phyloP scores from a whole-genome alignment of 345 rosid species.

The Sisymbrium altissimum region DNA sequence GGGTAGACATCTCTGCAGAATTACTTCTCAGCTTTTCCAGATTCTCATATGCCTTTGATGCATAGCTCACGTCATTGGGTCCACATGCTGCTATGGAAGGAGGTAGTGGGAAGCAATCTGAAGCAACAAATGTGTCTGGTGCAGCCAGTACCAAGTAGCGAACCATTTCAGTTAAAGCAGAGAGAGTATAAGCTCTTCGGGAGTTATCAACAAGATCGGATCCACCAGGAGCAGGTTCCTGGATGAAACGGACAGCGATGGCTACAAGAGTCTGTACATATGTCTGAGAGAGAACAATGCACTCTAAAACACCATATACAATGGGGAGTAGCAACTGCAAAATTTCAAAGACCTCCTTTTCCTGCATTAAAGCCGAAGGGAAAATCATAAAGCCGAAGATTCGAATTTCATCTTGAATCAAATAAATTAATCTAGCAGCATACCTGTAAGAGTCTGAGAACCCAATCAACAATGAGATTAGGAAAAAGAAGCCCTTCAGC shows the following conservation, averaged over 20 bases:
- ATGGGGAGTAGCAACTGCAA: conserved; percentile 89
- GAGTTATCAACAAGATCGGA: conserved; percentile 96
- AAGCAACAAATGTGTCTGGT: conserved; percentile 91
- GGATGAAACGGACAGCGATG: conserved; percentile 73
- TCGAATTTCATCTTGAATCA: not conserved
- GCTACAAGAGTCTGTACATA: conserved; percentile 76
- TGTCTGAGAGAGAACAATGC: conserved; percentile 76
- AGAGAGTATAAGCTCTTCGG: conserved; percentile 81
- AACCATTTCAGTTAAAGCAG: conserved; percentile 91
- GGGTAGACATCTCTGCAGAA: conserved; percentile 47
- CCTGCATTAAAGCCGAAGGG: conserved; percentile 50
- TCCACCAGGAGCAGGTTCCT: conserved; percentile 89
- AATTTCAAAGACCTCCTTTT: conserved; percentile 71
- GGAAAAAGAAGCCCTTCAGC: conserved; percentile 92
- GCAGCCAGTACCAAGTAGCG: conserved; percentile 83
- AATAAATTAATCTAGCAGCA: conserved; percentile 10
- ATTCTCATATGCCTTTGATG: conserved; percentile 69
- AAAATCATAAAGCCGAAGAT: conserved; percentile 21
- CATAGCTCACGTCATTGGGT: conserved; percentile 60
- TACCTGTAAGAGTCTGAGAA: conserved; percentile 81
- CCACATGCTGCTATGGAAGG: conserved; percentile 65
- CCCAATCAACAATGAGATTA: conserved; percentile 91
- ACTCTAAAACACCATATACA: conserved; percentile 82
- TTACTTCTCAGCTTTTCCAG: conserved; percentile 53
- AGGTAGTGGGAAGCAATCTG: conserved; percentile 96